Base-by-base conservation (phyloP, 371 early-diverging fungal genomes). In the Circinella minor region DNA sequence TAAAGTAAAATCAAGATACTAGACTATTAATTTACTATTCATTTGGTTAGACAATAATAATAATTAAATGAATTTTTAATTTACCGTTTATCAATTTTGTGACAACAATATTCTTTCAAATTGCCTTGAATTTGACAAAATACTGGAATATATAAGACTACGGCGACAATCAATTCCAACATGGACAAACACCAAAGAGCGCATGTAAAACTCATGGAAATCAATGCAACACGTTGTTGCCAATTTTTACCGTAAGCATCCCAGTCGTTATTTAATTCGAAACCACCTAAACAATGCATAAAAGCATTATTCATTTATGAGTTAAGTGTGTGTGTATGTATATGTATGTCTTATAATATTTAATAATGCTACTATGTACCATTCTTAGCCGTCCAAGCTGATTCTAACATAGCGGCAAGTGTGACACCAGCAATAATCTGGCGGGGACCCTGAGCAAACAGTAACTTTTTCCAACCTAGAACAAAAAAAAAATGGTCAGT, bases 41-140 rank as follows among this genome's bases (percentile, higher is more conserved):
- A 27, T 27, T 27, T 27, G 2, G 27, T 0, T 2, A 27, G 27
- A 27, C 27, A 27, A 27, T 27, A 27, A 27, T 27, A 27, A 27
- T 27, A 27, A 27, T 27, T 27, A 27, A 27, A 1, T 27, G 2
- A 27, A 27, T 27, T 27, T 2, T 43, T 3, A 9, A 27, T 27
- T 57, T 80, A 86, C 89, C 95, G 80, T 75, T 95, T 96, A 80
- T 95, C 96, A 57, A 96, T 91, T 77, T 93, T 94, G 81, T 94
- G 94, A 71, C 94, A 94, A 70, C 93, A 93, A 73, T 91, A 96
- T 75, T 96, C 96, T 74, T 96, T 96, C 63, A 96, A 82, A 73
- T 95, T 96, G 38, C 96, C 96, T 46, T 89, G 90, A 63, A 96
- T 94, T 43, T 87, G 84, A 71, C 86, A 90, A 65, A 94, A 78